Percentiles rank a stretch among this genome's conserved stretches.
Conservation (phyloP, 306 rosid genomes). For the Quercus gilva region DNA sequence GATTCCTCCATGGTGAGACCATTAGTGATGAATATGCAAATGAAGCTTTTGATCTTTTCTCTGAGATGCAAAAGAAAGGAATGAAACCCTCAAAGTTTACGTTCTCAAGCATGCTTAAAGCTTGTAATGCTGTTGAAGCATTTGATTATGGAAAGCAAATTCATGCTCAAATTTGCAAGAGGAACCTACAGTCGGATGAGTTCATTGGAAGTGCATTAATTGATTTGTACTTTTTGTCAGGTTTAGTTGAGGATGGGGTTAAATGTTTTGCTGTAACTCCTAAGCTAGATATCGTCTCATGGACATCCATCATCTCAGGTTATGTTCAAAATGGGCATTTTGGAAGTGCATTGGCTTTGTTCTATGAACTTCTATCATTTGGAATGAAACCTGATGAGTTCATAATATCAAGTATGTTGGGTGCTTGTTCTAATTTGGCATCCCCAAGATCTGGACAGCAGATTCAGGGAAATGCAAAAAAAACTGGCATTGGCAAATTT, state of each 20-base stretch:
- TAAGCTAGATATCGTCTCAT: conserved; percentile 40
- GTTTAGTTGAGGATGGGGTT: conserved; percentile 36
- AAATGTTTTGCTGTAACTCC: conserved; percentile 45
- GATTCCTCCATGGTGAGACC: conserved; percentile 33
- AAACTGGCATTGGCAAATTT: conserved; percentile 35
- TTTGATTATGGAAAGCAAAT: conserved; percentile 48
- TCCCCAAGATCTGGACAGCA: conserved; percentile 50
- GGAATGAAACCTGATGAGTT: conserved; percentile 47
- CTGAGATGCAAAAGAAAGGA: conserved; percentile 42
- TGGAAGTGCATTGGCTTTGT: conserved; percentile 47
- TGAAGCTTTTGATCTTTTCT: conserved; percentile 41
- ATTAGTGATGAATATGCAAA: conserved; percentile 20
- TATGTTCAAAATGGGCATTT: conserved; percentile 41
- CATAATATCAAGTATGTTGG: conserved; percentile 40
- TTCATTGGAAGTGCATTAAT: conserved; percentile 48
- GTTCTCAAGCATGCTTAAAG: conserved; percentile 45
- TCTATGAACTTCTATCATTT: conserved; percentile 31
- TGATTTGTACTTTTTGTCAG: conserved; percentile 42
- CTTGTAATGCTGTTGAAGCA: conserved; percentile 36
- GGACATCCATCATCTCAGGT: conserved; percentile 53
- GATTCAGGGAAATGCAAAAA: conserved; percentile 44
- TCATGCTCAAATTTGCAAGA: conserved; percentile 50
- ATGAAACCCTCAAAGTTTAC: conserved; percentile 56
- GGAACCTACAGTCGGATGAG: conserved; percentile 42
- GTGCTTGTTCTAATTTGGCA: conserved; percentile 51